Percentiles rank a stretch among this genome's conserved stretches.
These are phyloP conservation scores for Triticum turgidum DNA, from an alignment of 176 grass and related monocot genomes.

Conservation along the genomic window DNA sequence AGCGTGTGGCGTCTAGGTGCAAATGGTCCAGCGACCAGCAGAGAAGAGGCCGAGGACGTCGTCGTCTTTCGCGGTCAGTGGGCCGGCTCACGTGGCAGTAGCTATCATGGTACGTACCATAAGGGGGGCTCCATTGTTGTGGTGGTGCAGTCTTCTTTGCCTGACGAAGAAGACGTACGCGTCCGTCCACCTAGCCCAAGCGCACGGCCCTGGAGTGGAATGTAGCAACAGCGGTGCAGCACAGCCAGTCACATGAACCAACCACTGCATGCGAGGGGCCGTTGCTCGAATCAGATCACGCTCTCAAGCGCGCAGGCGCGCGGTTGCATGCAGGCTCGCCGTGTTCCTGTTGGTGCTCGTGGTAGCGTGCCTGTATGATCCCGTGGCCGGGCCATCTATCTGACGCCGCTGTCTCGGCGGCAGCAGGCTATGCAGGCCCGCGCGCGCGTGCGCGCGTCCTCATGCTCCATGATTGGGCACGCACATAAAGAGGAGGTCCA, in stretches of 20 bases:
- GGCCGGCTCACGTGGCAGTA: slow-evolving; percentile 20
- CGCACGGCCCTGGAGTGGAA: slow-evolving; percentile 7
- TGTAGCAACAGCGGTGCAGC: neutral
- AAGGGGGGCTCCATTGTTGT: neutral
- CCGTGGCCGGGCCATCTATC: neutral
- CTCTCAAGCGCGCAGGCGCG: neutral
- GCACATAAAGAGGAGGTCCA: neutral
- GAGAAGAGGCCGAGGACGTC: neutral
- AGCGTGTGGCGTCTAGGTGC: neutral
- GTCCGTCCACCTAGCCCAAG: slow-evolving; percentile 25
- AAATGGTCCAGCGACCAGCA: neutral
- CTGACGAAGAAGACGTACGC: neutral
- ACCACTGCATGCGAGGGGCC: neutral
- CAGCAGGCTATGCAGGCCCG: neutral
- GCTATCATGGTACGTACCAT: neutral
- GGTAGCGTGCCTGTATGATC: no score
- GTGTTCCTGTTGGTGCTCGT: neutral
- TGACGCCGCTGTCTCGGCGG: neutral
- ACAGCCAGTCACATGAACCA: neutral
- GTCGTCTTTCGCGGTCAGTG: neutral
- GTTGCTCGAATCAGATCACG: slow-evolving; percentile 6
- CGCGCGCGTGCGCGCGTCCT: neutral
- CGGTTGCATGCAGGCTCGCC: neutral
- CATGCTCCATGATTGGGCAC: neutral
- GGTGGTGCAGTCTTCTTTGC: neutral